Evolutionary conservation across 345 rosid genomes (phyloP), one percentile per base, ranked within the genome.

Genomic region (Fremontodendron californicum): DNA sequence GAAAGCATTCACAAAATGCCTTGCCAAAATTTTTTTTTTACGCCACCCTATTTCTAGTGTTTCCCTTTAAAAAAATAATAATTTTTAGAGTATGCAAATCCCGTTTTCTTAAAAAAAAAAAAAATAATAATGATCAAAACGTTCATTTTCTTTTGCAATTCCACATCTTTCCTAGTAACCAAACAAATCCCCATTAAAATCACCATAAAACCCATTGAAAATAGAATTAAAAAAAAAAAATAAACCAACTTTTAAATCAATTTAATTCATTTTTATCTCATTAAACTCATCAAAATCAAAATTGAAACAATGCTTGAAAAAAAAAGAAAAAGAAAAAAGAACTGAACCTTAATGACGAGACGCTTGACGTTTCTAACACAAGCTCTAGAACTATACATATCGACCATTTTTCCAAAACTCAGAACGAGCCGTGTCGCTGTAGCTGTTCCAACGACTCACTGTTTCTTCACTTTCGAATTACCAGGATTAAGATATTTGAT

Each of bases 301-400:
- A 45, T 15, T 40, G 3, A 43, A 23, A 46, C 42, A 61, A 39
- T 68, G 75, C 60, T 27, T 23, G 42, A 6, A 15, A 37, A 29
- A 23, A 27, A 1, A 0, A 18, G 43, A 27, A 60, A 43, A 60
- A 6, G 27, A 42, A 58, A 61, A 23, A 10, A 49, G 12, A 33
- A 54, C 3, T n/a, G 9, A 51, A 81, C 99, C 97, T 96, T 96
- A 79, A 96, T 83, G 80, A 94, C 91, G 62, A 96, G 70, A 81
- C 99, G 99, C 88, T 91, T 96, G 6, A 91, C 97, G 74, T 94
- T 93, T 81, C 78, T 89, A 73, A 92, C 78, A 73, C 94, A 96
- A 72, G 77, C 90, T 21, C 98, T 94, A 37, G 97, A 80, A 51
- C 80, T 77, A 81, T 96, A 97, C 82, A 33, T 33, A 33, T 77